Evolutionary conservation across 129 eudicot species (phyloP).

Genomic region (Flaveria linearis): DNA sequence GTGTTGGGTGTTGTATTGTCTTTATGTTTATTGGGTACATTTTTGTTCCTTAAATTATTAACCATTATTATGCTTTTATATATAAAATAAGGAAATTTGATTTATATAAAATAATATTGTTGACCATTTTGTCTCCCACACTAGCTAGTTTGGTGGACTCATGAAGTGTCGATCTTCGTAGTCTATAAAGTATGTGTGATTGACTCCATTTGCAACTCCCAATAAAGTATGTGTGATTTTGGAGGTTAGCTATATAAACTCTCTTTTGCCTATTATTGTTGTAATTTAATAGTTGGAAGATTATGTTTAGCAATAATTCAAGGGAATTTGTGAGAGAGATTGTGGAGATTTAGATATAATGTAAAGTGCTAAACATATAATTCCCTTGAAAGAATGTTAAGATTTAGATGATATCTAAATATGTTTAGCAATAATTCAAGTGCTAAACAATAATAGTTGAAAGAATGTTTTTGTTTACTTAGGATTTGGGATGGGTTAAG

Average conservation of each 20-base stretch:
- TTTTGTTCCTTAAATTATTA: background rate
- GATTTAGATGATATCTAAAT: no score
- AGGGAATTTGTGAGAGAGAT: background rate
- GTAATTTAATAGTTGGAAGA: background rate
- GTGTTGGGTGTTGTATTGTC: constrained; percentile 11
- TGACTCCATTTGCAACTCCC: constrained; percentile 4
- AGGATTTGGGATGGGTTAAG: no score
- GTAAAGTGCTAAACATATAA: no score
- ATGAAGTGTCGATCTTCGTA: background rate
- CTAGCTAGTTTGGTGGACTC: constrained; percentile 1
- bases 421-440: no score
- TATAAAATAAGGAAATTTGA: background rate
- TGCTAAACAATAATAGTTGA: no score
- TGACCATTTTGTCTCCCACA: constrained; percentile 12
- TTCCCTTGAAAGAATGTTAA: no score
- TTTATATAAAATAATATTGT: constrained; percentile 4
- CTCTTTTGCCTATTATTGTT: background rate
- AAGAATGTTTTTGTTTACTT: no score
- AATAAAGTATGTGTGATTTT: background rate
- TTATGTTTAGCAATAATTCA: background rate
- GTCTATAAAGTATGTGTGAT: background rate
- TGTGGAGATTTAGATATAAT: no score
- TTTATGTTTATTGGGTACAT: constrained; percentile 2
- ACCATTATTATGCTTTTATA: background rate
- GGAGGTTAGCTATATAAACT: background rate